Percentiles rank a stretch among this genome's conserved stretches.
Conservation (phyloP, 768 basidiomycete species). For the Rhodotorula toruloides region DNA sequence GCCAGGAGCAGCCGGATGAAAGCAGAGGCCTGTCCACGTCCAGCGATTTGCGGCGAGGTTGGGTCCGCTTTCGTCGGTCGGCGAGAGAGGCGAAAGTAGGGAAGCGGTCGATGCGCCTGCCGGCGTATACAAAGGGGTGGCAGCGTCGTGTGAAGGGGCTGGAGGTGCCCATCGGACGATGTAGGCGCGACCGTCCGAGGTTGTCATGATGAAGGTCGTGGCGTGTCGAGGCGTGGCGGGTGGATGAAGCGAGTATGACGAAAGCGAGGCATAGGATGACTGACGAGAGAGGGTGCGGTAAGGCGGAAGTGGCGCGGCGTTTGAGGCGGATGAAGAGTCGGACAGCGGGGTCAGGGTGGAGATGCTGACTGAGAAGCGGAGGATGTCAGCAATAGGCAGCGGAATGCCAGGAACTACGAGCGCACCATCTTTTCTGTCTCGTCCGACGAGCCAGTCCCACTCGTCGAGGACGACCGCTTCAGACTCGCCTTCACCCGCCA, state of each 20-base stretch:
- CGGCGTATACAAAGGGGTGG: neutral
- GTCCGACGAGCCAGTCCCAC: conserved; percentile 34
- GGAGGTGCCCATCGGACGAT: conserved; percentile 30
- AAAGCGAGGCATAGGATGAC: neutral
- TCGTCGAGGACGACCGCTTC: conserved; percentile 26
- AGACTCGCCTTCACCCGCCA: neutral
- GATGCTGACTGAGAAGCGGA: conserved; percentile 13
- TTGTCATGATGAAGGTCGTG: conserved; percentile 26
- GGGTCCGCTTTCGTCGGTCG: neutral
- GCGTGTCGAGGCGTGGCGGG: neutral
- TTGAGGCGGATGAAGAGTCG: neutral
- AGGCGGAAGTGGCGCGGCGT: too few relatives aligned
- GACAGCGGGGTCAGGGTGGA: conserved; percentile 2
- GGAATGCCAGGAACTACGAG: neutral
- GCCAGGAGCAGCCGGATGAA: conserved; percentile 4
- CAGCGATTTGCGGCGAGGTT: neutral
- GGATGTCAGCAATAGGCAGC: neutral
- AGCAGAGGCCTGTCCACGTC: conserved; percentile 29
- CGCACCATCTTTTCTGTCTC: conserved; percentile 11
- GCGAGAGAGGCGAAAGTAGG: neutral
- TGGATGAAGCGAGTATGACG: neutral
- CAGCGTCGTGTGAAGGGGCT: neutral
- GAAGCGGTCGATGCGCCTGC: neutral
- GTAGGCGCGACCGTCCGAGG: conserved; percentile 42
- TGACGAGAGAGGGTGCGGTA: neutral